phyloP scores from a whole-genome alignment of 352 stramenopile species.

The Globisporangium parvum region DNA sequence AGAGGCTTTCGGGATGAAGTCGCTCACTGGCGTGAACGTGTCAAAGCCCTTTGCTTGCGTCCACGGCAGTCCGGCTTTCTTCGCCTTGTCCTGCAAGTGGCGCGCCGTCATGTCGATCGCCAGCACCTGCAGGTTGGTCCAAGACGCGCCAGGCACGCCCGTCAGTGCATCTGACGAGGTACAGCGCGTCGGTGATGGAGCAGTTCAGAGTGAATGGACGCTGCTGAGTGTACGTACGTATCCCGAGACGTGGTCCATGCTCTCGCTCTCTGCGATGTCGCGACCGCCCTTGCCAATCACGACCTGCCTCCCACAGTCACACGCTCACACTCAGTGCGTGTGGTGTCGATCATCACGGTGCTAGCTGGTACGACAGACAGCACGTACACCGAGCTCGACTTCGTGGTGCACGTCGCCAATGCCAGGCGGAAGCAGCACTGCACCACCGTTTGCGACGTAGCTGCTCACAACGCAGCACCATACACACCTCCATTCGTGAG shows the following conservation, averaged over 20 bases:
- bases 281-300: slow-evolving; percentile 63
- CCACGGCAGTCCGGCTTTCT: slow-evolving; percentile 72
- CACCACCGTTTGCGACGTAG: slow-evolving; percentile 55
- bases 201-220: too few species aligned
- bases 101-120: slow-evolving; percentile 82
- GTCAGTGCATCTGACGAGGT: not conserved
- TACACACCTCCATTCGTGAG: slow-evolving; percentile 1
- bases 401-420: slow-evolving; percentile 81
- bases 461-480: slow-evolving; percentile 11
- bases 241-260: slow-evolving; percentile 64
- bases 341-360: not conserved
- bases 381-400: slow-evolving; percentile 69
- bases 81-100: slow-evolving; percentile 69
- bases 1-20: slow-evolving; percentile 66
- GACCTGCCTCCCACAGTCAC: slow-evolving; percentile 21
- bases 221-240: slow-evolving; percentile 28
- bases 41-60: slow-evolving; percentile 70
- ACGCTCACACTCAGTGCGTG: not conserved
- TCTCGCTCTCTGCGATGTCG: slow-evolving; percentile 52
- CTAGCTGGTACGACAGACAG: not conserved
- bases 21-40: slow-evolving; percentile 78
- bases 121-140: slow-evolving; percentile 24
- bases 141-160: not conserved
- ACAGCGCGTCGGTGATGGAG: too few species aligned
- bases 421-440: slow-evolving; percentile 53